phyloP scores from a whole-genome alignment of 177 flowering plant genomes.

The Vitis hybrid region DNA sequence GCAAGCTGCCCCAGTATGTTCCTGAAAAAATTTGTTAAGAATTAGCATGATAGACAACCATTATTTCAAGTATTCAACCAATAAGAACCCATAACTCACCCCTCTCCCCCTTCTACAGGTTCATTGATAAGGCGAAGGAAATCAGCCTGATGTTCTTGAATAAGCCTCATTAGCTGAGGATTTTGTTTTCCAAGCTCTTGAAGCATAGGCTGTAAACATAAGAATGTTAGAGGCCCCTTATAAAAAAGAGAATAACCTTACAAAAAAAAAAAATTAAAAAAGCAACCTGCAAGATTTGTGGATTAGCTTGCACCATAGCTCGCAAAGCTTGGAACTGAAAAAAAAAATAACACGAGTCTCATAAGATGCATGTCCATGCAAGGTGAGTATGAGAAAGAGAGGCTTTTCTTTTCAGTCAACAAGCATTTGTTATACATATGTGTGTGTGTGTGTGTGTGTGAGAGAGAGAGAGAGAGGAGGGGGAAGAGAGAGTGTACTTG shows the following conservation, averaged over 20 bases:
- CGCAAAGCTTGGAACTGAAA: constrained; percentile 87
- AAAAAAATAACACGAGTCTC: constrained; percentile 7
- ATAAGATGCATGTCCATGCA: neutral
- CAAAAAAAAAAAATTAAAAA: neutral
- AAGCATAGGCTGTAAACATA: constrained; percentile 74
- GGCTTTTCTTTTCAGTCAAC: too few species aligned
- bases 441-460: too few species aligned
- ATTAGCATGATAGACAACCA: constrained; percentile 3
- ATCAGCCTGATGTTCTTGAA: constrained; percentile 90
- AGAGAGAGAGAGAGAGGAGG: neutral
- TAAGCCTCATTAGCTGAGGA: constrained; percentile 75
- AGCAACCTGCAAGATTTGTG: constrained; percentile 87
- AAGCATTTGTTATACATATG: too few species aligned
- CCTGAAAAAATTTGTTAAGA: constrained; percentile 25
- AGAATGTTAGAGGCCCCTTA: neutral
- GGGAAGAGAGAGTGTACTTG: constrained; percentile 47
- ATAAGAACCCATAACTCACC: constrained; percentile 39
- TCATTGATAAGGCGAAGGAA: constrained; percentile 85
- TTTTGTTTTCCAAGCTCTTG: constrained; percentile 92
- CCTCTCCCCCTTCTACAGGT: constrained; percentile 82
- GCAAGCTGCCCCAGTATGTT: constrained; percentile 61
- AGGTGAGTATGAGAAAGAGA: too few species aligned
- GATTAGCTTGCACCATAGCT: constrained; percentile 92
- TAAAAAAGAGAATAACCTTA: neutral
- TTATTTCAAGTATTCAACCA: neutral